Conservation (phyloP, 2,329 filamentous ascomycete genomes). For the Botryosphaeria dothidea region DNA sequence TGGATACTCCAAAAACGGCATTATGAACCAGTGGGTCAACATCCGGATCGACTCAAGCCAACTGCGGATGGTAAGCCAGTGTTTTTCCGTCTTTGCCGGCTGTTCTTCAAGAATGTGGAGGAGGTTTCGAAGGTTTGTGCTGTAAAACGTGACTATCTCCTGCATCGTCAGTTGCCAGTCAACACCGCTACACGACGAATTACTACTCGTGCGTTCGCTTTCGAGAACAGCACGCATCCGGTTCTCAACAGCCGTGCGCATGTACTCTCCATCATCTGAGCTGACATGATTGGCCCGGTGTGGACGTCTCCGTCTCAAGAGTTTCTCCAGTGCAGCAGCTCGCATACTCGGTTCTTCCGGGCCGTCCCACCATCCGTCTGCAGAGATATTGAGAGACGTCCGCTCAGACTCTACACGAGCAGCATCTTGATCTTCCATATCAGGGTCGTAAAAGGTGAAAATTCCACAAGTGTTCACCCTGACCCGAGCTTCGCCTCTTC, state of each 20-base stretch:
- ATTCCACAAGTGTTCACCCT: constrained; percentile 45
- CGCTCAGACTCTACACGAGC: constrained; percentile 38
- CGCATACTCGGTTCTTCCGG: constrained; percentile 26
- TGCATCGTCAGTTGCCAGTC: constrained; percentile 47
- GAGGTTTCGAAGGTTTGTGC: constrained; percentile 34
- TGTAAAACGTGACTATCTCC: constrained; percentile 46
- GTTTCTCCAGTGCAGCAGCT: constrained; percentile 33
- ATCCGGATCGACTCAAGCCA: constrained; percentile 29
- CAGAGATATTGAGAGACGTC: constrained; percentile 44
- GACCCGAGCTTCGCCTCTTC: constrained; percentile 46
- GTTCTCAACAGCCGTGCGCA: constrained; percentile 24
- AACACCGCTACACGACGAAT: constrained; percentile 33
- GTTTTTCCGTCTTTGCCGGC: not conserved
- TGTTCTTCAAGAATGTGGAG: constrained; percentile 25
- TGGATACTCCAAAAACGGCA: constrained; percentile 51
- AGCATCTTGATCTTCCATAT: constrained; percentile 33
- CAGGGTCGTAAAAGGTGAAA: constrained; percentile 48
- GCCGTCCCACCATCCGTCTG: constrained; percentile 42
- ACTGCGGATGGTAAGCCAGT: constrained; percentile 1
- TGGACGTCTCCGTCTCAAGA: constrained; percentile 24
- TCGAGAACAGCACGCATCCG: constrained; percentile 23
- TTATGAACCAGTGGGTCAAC: constrained; percentile 46
- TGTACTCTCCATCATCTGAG: constrained; percentile 25
- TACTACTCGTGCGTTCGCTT: not conserved
- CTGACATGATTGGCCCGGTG: constrained; percentile 26